These are phyloP conservation scores for Populus davidiana DNA, from an alignment of 345 rosid genomes.

Conservation along the genomic window DNA sequence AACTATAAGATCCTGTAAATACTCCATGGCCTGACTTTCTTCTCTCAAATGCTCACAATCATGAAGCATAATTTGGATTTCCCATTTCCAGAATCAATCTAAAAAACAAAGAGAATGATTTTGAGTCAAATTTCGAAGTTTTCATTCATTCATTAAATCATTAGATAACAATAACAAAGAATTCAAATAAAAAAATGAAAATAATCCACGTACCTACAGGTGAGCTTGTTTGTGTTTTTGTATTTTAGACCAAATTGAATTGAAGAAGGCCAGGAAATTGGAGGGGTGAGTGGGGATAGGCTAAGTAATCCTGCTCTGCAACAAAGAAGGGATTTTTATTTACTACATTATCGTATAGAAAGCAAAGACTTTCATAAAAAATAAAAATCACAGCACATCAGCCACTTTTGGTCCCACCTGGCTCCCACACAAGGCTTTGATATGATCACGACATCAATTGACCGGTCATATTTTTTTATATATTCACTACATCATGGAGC, in stretches of 20 bases:
- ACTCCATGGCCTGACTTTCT: conserved; percentile 15
- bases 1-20: conserved; percentile 10
- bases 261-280: neutral
- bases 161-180: neutral
- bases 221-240: neutral
- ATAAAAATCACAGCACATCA: neutral
- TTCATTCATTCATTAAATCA: neutral
- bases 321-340: neutral
- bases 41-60: neutral
- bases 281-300: neutral
- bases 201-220: neutral
- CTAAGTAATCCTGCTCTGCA: neutral
- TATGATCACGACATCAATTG: too few relatives aligned
- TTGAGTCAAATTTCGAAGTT: neutral
- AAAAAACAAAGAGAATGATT: neutral
- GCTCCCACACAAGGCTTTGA: neutral
- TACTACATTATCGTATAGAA: neutral
- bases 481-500: too few relatives aligned
- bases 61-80: conserved; percentile 12
- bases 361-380: neutral
- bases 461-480: too few relatives aligned
- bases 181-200: neutral
- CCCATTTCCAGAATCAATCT: conserved; percentile 2
- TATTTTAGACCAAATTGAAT: neutral
- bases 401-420: neutral